Base-by-base conservation (phyloP, 2,329 filamentous ascomycete species). In the Mariannaea elegans region DNA sequence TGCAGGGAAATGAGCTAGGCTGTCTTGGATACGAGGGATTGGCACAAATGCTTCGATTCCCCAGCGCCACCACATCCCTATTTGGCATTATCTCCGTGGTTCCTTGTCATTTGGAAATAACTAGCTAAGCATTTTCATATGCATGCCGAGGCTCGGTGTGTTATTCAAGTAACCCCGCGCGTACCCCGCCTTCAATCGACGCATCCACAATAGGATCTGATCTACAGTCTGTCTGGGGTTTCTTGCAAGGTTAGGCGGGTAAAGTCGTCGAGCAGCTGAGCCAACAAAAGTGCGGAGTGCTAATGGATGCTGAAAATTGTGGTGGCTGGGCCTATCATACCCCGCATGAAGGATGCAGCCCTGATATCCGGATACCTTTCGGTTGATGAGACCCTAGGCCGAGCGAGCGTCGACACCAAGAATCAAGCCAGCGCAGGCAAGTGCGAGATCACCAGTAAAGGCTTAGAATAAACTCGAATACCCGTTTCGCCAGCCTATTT, bases 61-160 rank as follows among this genome's bases (percentile, higher is more conserved):
- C 38, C 38, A 23, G 14, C 12, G 6, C 41, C 14, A 36, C 31
- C 29, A 32, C 21, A 19, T 18, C 18, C 38, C 24, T 8, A 21
- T 4, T 9, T 16, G n/a, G 32, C 10, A 12, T 16, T 19, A 29
- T 7, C 7, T 41, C 45, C 42, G 24, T 47, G 60, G 49, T 64
- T 57, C 51, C 61, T 66, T 56, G 59, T 65, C 61, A 57, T 56
- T 50, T 57, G 41, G 18, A 34, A 55, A 56, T 19, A 27, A 9
- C 24, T 5, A 27, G 6, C 5, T 27, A 55, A 54, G 49, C 60
- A 60, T 46, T 61, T 48, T 70, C 67, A 70, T 70, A 67, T 70
- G 67, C 62, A 65, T 67, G 65, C 67, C 67, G 67, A 70, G 67
- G 67, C 53, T 66, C 52, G 47, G 47, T 41, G 42, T 41, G 7